A percentile compares a stretch with the other conserved stretches of the same genome.
Evolutionary conservation across 2,329 filamentous ascomycete species (phyloP).

Genomic region (Colletotrichum plurivorum): DNA sequence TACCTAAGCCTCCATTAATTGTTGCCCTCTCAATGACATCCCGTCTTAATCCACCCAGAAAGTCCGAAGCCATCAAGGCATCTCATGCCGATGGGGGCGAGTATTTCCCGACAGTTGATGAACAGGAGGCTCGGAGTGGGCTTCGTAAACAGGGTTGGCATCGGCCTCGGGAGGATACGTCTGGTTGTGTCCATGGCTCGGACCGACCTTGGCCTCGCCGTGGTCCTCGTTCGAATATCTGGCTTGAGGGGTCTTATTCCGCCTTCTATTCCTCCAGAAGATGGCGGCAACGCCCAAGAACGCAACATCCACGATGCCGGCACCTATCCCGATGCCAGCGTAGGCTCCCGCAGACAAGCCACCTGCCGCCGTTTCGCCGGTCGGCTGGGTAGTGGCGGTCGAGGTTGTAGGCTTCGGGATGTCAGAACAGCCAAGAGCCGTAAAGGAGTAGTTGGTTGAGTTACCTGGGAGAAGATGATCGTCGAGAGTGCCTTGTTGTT

Average conservation of each 20-base stretch:
- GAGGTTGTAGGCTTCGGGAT: conserved; percentile 12
- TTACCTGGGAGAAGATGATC: conserved; percentile 45
- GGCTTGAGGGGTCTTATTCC: neutral
- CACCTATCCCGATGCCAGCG: conserved; percentile 48
- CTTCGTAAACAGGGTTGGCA: neutral
- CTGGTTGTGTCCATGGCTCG: neutral
- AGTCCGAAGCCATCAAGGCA: no score
- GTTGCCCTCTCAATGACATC: no score
- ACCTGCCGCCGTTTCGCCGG: neutral
- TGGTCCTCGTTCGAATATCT: neutral
- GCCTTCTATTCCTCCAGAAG: conserved; percentile 45
- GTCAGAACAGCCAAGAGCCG: neutral
- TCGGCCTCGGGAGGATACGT: neutral
- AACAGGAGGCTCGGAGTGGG: neutral
- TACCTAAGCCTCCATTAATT: no score
- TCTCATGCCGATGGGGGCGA: no score
- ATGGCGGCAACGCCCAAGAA: conserved; percentile 42
- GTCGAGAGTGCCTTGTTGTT: conserved; percentile 50
- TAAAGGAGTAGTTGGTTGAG: neutral
- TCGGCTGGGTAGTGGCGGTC: conserved; percentile 3
- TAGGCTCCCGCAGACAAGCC: conserved; percentile 46
- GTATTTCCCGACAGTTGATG: no score
- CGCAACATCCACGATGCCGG: conserved; percentile 44
- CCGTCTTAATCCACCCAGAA: no score
- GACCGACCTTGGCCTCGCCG: neutral